phyloP scores from a whole-genome alignment of 192 early-diverging fungal species.

The Dissophora ornata region DNA sequence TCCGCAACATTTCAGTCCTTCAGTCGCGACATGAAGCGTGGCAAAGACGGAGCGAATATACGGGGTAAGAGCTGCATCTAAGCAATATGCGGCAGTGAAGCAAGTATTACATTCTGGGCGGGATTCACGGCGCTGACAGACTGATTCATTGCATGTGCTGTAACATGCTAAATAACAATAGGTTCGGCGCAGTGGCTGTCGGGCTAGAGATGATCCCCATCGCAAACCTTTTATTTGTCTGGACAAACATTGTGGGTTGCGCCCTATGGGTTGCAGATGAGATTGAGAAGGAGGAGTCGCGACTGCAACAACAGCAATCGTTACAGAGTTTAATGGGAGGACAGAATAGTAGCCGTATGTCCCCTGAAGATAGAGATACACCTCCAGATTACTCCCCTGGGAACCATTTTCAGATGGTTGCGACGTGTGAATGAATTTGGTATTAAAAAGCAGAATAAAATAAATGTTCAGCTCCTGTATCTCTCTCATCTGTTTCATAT shows the following conservation, averaged over 20 bases:
- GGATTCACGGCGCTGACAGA: too few species aligned
- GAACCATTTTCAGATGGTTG: constrained; percentile 6
- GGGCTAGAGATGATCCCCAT: constrained; percentile 71
- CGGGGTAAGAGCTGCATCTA: constrained; percentile 23
- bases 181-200: constrained; percentile 63
- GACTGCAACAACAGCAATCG: constrained; percentile 15
- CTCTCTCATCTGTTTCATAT: not conserved
- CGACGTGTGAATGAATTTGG: too few species aligned
- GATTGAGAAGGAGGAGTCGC: constrained; percentile 24
- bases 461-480: constrained; percentile 9
- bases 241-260: constrained; percentile 73
- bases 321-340: constrained; percentile 23
- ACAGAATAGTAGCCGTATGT: too few species aligned
- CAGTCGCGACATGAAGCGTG: constrained; percentile 61
- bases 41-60: constrained; percentile 41
- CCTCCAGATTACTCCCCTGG: constrained; percentile 1
- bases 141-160: too few species aligned
- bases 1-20: constrained; percentile 57
- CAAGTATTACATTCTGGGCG: too few species aligned
- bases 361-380: too few species aligned
- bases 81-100: too few species aligned
- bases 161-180: constrained; percentile 1
- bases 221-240: constrained; percentile 61
- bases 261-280: constrained; percentile 53
- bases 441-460: constrained; percentile 7